phyloP scores from a whole-genome alignment of 148 eudicot species.

The Cornus florida region DNA sequence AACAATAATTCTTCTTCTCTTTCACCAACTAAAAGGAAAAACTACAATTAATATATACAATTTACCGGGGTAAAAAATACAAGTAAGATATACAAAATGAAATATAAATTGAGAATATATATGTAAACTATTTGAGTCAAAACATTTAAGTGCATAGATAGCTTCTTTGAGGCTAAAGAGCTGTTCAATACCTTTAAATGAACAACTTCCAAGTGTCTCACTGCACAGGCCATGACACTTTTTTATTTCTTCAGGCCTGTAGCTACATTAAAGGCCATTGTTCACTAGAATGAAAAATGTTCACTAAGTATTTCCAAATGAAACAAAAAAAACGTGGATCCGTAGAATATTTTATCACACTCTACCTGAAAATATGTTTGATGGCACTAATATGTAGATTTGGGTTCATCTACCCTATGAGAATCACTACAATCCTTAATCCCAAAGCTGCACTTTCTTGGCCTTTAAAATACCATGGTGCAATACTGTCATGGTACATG shows the following conservation, averaged over 20 bases:
- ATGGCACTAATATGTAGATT: background rate
- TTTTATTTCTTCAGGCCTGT: constrained; percentile 6
- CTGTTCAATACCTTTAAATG: background rate
- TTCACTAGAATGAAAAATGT: background rate
- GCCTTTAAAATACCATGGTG: constrained; percentile 39
- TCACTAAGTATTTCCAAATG: background rate
- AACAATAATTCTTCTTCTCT: background rate
- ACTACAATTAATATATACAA: background rate
- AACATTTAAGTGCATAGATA: background rate
- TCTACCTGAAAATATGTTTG: background rate
- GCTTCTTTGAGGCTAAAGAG: background rate
- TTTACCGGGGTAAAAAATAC: too few species aligned
- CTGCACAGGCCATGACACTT: background rate
- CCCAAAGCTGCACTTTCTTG: constrained; percentile 33
- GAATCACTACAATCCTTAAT: background rate
- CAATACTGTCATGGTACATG: constrained; percentile 27
- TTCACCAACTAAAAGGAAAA: background rate
- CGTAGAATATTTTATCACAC: background rate
- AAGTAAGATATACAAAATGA: too few species aligned
- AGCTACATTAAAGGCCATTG: background rate
- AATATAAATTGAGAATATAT: background rate
- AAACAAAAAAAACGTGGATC: background rate
- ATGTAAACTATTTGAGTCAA: background rate
- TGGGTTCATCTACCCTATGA: background rate
- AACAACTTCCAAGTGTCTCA: background rate